These are phyloP conservation scores for Psilocybe cubensis DNA, from an alignment of 768 basidiomycete genomes.

Conservation along the genomic window DNA sequence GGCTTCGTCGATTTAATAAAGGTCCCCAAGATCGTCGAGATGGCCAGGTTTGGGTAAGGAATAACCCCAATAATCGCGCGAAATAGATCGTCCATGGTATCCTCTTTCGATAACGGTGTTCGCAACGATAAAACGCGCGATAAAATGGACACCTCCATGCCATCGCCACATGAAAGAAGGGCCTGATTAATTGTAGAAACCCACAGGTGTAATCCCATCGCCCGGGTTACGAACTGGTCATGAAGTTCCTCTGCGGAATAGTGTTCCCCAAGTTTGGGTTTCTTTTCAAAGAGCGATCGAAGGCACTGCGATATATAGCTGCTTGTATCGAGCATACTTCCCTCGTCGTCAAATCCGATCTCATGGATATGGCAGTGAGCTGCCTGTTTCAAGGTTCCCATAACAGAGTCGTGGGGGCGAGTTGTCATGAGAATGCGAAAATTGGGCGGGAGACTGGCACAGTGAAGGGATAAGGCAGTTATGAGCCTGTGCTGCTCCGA, in stretches of 20 bases:
- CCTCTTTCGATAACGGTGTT: neutral
- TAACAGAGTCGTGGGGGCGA: neutral
- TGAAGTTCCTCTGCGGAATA: neutral
- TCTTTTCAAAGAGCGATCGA: neutral
- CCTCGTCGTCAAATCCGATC: neutral
- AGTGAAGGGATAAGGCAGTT: neutral
- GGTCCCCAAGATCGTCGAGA: neutral
- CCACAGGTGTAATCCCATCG: neutral
- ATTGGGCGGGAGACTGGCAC: neutral
- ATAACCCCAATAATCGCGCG: neutral
- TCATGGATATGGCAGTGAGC: neutral
- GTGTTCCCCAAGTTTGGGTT: neutral
- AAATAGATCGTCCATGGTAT: constrained; percentile 5
- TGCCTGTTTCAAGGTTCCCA: neutral
- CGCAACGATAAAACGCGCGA: neutral
- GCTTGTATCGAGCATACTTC: neutral
- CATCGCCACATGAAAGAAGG: neutral
- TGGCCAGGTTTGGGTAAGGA: neutral
- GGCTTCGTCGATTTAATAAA: neutral
- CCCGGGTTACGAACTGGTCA: neutral
- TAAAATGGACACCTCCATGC: neutral
- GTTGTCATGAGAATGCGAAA: constrained; percentile 8
- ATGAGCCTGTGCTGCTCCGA: constrained; percentile 2
- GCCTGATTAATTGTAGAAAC: neutral
- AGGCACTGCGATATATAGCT: neutral